Base-by-base conservation (phyloP, 2,329 filamentous ascomycete genomes). In the Aspergillus sp. region DNA sequence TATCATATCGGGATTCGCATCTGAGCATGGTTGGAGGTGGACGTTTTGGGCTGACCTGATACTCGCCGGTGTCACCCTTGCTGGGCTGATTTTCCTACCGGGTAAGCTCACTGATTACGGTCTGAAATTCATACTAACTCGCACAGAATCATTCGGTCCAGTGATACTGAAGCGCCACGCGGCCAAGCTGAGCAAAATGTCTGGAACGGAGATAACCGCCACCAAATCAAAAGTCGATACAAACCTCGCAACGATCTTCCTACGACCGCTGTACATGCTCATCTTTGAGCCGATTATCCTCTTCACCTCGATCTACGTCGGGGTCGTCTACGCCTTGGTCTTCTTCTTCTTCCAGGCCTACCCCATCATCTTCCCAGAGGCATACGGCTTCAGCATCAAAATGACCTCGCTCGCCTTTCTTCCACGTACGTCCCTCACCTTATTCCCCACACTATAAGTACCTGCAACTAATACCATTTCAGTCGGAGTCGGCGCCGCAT, bases 321-420 rank as follows among this genome's bases (percentile, higher is more conserved):
- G 89, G 34, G 78, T 93, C 26, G 81, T 86, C 34, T 93, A 91
- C 68, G 82, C 79, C 3, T 81, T 87, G 58, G 84, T 87, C 60
- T 87, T 85, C 78, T 89, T 93, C 74, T 91, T 86, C 68, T 91
- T 93, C 65, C 85, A 91, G 70, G 87, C 88, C 2, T 93, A 88
- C 69, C 86, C 86, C 1, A 80, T 87, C 58, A 88, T 91, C 61
- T 93, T 90, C 71, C 76, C 82, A 57, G 79, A 74, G 22, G 79
- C 86, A 4, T 91, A 91, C 70, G 76, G 77, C 30, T 83, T 91
- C 59, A 83, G 80, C 3, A 78, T 86, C 0, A 87, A 89, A 18
- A 78, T 85, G 26, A 83, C 85, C 32, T 89, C 89, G 1, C 78
- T 92, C 2, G 79, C 85, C 4, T 91, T 89, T 72, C 77, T 92